Evolutionary conservation across 225 moss, liverwort and hornwort genomes (phyloP).

Genomic region (Bryum argenteum): DNA sequence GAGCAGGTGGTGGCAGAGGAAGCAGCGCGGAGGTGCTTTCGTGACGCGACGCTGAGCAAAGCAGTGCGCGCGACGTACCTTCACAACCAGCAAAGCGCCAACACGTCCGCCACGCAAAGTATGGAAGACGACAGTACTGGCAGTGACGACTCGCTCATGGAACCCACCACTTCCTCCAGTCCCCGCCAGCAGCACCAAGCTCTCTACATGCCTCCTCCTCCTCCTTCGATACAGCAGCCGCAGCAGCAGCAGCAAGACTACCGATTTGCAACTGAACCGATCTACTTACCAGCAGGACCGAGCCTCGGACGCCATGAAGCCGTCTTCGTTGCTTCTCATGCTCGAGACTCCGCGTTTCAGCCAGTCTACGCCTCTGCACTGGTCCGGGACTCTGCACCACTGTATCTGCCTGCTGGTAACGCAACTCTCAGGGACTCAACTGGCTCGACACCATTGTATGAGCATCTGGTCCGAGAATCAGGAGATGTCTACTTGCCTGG

Average conservation of each 20-base stretch:
- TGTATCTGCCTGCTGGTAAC: no score
- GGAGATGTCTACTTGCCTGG: no score
- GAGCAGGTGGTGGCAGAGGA: slow-evolving; percentile 22
- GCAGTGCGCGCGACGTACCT: slow-evolving; percentile 21
- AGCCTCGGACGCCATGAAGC: no score
- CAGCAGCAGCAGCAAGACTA: not conserved
- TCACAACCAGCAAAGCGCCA: not conserved
- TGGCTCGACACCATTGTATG: no score
- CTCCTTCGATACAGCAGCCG: not conserved
- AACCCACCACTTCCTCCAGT: not conserved
- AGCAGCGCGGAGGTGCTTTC: slow-evolving; percentile 27
- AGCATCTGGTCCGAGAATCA: no score
- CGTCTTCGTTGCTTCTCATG: no score
- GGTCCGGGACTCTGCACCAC: no score
- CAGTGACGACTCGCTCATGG: slow-evolving; percentile 25
- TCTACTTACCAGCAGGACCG: no score
- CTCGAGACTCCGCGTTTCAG: no score
- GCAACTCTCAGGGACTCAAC: no score
- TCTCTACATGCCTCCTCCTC: not conserved
- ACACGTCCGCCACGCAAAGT: slow-evolving; percentile 20
- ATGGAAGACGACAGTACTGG: slow-evolving; percentile 30
- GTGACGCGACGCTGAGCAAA: slow-evolving; percentile 25
- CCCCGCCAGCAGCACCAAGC: not conserved
- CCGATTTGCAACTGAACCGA: no score
- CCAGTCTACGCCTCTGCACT: no score